Base-by-base conservation (phyloP, 2,329 filamentous ascomycete species). In the Pseudocercospora ulei region DNA sequence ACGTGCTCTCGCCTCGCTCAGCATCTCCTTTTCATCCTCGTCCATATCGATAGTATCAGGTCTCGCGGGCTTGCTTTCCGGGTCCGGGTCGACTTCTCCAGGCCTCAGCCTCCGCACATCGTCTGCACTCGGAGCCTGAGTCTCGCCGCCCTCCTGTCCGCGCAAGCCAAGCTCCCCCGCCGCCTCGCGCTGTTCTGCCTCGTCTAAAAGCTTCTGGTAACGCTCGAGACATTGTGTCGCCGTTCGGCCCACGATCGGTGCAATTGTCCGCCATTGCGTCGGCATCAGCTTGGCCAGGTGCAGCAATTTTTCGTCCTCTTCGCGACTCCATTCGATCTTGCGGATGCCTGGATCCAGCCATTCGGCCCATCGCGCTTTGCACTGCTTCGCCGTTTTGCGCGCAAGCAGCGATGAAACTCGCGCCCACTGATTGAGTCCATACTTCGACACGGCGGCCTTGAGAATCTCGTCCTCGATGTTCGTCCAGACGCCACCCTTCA, bases 21-120 rank as follows among this genome's bases (percentile, higher is more conserved):
- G 65, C 90, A 98, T 98, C 65, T 98, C 90, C 68, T 98, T 96
- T 64, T 98, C 90, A 59, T 98, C 90, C 61, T 98, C 90, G 59
- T 98, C 90, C 55, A 98, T 77, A 63, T 98, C 90, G 59, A 98
- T 90, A 4, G 90, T 95, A 62, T 98, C 90, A 24, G 90, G 90
- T 44, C 87, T 75, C 22, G 90, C 90, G 39, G 90, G 90, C 62
- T 95, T 95, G 52, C 82, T 90, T 64, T 98, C 90, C 6, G 90
- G 86, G 56, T 96, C 88, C n/a, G 88, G 87, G 55, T 98, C 90
- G 45, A 95, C 74, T 66, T 98, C 90, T 51, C 90, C 90, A 4
- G 90, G 88, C 20, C 56, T 43, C 60, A 98, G 64, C 52, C 78
- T 78, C 57, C 90, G 75, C 38, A 96, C 86, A 65, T 95, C 86